Conservation (phyloP, 805 yeast genomes). For the Metschnikowia arizonensis region DNA sequence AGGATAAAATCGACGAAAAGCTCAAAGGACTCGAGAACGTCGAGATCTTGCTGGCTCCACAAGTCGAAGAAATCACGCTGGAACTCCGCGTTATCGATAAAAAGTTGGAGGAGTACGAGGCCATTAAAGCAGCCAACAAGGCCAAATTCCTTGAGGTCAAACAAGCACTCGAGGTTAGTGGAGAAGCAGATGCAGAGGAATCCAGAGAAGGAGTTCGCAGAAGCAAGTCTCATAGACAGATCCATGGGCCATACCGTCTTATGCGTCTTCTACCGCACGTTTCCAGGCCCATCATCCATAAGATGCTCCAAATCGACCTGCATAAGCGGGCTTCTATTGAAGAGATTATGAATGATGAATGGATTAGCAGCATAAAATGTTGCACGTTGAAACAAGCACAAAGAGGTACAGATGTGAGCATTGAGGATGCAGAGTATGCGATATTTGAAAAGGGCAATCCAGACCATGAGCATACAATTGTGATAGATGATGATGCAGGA, state of each 20-base stretch:
- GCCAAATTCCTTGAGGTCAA: slow-evolving; percentile 24
- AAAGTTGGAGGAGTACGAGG: slow-evolving; percentile 36
- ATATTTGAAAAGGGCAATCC: slow-evolving; percentile 35
- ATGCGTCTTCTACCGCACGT: slow-evolving; percentile 82
- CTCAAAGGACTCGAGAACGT: slow-evolving; percentile 19
- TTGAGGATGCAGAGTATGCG: slow-evolving; percentile 38
- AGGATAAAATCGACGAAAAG: slow-evolving; percentile 16
- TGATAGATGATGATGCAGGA: slow-evolving; percentile 15
- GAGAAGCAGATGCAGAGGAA: slow-evolving; percentile 8
- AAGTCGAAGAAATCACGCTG: slow-evolving; percentile 28
- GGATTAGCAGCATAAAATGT: slow-evolving; percentile 60
- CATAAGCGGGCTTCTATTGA: slow-evolving; percentile 58
- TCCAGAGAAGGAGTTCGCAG: slow-evolving; percentile 18
- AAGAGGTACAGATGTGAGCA: slow-evolving; percentile 20
- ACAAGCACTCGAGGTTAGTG: slow-evolving; percentile 8
- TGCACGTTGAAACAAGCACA: slow-evolving; percentile 47
- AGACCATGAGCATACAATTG: slow-evolving; percentile 39
- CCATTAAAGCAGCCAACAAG: slow-evolving; percentile 33
- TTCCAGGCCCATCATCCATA: slow-evolving; percentile 67
- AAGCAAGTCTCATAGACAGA: slow-evolving; percentile 45
- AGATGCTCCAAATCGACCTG: slow-evolving; percentile 62
- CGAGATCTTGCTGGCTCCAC: slow-evolving; percentile 32
- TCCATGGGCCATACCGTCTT: slow-evolving; percentile 79
- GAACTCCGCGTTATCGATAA: slow-evolving; percentile 37
- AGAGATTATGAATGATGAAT: slow-evolving; percentile 63